A percentile compares a stretch with the other conserved stretches of the same genome.
Conservation (phyloP, 306 rosid genomes). For the Casuarina cunninghamiana region DNA sequence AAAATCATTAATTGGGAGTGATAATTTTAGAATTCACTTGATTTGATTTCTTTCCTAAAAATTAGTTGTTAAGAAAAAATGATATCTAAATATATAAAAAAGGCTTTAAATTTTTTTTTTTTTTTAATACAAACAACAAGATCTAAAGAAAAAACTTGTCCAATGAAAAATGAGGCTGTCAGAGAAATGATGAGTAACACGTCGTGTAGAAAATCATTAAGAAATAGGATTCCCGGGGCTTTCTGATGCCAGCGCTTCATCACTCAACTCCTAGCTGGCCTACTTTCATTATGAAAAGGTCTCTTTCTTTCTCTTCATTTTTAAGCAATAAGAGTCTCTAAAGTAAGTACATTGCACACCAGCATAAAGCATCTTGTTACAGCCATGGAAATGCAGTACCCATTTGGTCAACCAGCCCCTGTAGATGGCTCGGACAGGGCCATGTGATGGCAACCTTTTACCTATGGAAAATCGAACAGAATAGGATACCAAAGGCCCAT, state of each 20-base stretch:
- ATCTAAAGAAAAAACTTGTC: neutral
- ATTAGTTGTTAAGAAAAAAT: too few relatives aligned
- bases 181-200: slow-evolving; percentile 18
- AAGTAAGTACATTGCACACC: neutral
- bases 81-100: too few relatives aligned
- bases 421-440: neutral
- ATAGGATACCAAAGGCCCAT: neutral
- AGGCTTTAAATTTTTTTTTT: too few relatives aligned
- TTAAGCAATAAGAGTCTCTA: slow-evolving; percentile 8
- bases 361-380: neutral
- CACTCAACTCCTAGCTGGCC: slow-evolving; percentile 32
- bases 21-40: too few relatives aligned
- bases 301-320: slow-evolving; percentile 13
- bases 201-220: neutral
- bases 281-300: slow-evolving; percentile 20
- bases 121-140: too few relatives aligned
- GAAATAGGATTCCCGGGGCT: slow-evolving; percentile 10
- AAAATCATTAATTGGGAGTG: too few relatives aligned
- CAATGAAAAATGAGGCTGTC: neutral
- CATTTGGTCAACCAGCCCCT: neutral
- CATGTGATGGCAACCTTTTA: neutral
- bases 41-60: too few relatives aligned
- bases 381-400: neutral
- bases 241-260: slow-evolving; percentile 34
- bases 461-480: neutral